A percentile compares a stretch with the other conserved stretches of the same genome.
Evolutionary conservation across 2,329 filamentous ascomycete species (phyloP).

Genomic region (Periconia sp.): DNA sequence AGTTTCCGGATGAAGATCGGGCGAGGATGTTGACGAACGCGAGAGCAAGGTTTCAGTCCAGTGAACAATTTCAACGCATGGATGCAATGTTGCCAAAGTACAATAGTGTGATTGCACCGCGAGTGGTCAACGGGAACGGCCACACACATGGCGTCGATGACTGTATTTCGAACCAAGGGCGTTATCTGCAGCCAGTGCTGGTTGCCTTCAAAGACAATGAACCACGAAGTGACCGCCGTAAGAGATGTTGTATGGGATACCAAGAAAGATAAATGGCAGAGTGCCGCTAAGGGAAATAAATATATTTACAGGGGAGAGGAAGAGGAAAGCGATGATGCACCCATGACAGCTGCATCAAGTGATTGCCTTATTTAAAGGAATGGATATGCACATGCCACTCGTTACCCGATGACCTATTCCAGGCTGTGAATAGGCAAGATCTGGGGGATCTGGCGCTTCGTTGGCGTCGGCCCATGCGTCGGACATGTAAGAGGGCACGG

Average conservation of each 20-base stretch:
- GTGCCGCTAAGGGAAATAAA: background rate
- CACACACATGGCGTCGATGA: constrained; percentile 19
- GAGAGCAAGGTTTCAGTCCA: constrained; percentile 15
- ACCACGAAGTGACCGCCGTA: background rate
- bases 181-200: background rate
- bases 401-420: constrained; percentile 1
- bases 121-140: constrained; percentile 24
- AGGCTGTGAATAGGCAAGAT: constrained; percentile 9
- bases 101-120: constrained; percentile 22
- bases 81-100: constrained; percentile 26
- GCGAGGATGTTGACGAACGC: constrained; percentile 20
- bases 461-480: constrained; percentile 11
- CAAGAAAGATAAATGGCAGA: constrained; percentile 1
- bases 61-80: constrained; percentile 13
- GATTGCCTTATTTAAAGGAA: constrained; percentile 8
- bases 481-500: constrained; percentile 10
- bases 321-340: constrained; percentile 10
- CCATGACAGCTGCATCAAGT: constrained; percentile 6
- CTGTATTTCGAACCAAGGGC: background rate
- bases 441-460: constrained; percentile 6
- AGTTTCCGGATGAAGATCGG: constrained; percentile 19
- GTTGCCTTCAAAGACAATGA: background rate
- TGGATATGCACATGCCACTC: constrained; percentile 3
- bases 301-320: constrained; percentile 1
- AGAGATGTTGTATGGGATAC: background rate